These are phyloP conservation scores for Arthromyces matolae DNA, from an alignment of 768 basidiomycete genomes.

Conservation along the genomic window DNA sequence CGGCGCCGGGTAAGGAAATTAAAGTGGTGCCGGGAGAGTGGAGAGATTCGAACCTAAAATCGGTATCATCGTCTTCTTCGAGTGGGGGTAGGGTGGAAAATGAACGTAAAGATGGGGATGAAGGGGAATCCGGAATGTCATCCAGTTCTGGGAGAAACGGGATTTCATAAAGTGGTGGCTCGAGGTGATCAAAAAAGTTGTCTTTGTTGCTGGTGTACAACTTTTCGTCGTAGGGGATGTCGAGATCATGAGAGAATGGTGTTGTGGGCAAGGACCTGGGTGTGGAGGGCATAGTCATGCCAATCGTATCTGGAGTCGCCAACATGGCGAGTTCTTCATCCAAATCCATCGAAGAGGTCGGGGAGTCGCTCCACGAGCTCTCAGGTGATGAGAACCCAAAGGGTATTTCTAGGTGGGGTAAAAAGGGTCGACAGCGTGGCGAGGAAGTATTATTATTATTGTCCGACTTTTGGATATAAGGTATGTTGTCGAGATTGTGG, in stretches of 20 bases:
- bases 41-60: conserved; percentile 12
- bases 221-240: conserved; percentile 1
- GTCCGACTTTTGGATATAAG: conserved; percentile 6
- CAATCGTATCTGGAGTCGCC: conserved; percentile 19
- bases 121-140: conserved; percentile 11
- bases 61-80: conserved; percentile 16
- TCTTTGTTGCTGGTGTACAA: conserved; percentile 4
- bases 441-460: conserved; percentile 3
- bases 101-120: conserved; percentile 18
- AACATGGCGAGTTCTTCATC: conserved; percentile 16
- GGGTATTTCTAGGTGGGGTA: conserved; percentile 16
- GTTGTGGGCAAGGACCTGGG: conserved; percentile 18
- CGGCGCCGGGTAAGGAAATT: conserved; percentile 32
- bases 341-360: conserved; percentile 12
- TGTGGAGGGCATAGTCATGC: conserved; percentile 18
- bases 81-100: conserved; percentile 24
- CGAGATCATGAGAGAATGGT: conserved; percentile 8
- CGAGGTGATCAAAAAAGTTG: neutral
- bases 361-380: conserved; percentile 8
- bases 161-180: conserved; percentile 7
- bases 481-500: neutral
- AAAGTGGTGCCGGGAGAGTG: conserved; percentile 21
- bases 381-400: conserved; percentile 7
- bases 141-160: conserved; percentile 13
- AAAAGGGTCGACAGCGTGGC: conserved; percentile 13